phyloP scores from a whole-genome alignment of 768 basidiomycete species.

The Pholiota molesta region DNA sequence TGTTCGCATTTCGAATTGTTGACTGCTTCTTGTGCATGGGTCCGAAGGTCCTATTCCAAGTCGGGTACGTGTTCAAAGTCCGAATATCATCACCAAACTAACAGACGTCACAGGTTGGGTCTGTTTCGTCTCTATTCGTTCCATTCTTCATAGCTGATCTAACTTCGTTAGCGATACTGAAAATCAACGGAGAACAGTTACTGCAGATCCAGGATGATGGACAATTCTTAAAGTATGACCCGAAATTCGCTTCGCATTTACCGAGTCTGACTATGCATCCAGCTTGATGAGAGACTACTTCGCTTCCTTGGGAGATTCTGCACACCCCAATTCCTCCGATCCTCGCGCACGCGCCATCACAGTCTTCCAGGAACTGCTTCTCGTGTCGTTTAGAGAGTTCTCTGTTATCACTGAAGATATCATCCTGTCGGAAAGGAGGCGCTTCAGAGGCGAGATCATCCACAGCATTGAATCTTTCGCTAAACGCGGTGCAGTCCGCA shows the following conservation, averaged over 20 bases:
- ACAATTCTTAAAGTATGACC: constrained; percentile 85
- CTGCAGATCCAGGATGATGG: constrained; percentile 96
- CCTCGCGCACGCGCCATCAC: constrained; percentile 92
- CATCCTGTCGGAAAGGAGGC: constrained; percentile 82
- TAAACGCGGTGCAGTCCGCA: constrained; percentile 88
- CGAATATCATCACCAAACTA: constrained; percentile 10
- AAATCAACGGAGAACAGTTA: constrained; percentile 94
- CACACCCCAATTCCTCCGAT: constrained; percentile 87
- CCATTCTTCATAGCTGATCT: constrained; percentile 14
- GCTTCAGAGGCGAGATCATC: constrained; percentile 87
- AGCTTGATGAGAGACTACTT: constrained; percentile 98
- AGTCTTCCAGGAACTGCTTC: constrained; percentile 94
- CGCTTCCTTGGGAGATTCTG: constrained; percentile 88
- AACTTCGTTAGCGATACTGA: constrained; percentile 77
- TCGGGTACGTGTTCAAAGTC: constrained; percentile 65
- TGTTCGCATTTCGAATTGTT: constrained; percentile 96
- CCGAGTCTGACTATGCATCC: background rate
- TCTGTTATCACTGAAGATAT: constrained; percentile 95
- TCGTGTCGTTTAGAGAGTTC: constrained; percentile 98
- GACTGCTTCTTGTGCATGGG: constrained; percentile 99
- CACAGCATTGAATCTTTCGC: constrained; percentile 93
- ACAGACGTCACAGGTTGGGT: constrained; percentile 50
- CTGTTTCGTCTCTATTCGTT: constrained; percentile 26
- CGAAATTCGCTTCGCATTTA: background rate
- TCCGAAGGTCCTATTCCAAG: constrained; percentile 97